Evolutionary conservation across 2,329 filamentous ascomycete genomes (phyloP), one percentile per base, ranked within the genome.

Genomic region (Ambrosiella beaveri): DNA sequence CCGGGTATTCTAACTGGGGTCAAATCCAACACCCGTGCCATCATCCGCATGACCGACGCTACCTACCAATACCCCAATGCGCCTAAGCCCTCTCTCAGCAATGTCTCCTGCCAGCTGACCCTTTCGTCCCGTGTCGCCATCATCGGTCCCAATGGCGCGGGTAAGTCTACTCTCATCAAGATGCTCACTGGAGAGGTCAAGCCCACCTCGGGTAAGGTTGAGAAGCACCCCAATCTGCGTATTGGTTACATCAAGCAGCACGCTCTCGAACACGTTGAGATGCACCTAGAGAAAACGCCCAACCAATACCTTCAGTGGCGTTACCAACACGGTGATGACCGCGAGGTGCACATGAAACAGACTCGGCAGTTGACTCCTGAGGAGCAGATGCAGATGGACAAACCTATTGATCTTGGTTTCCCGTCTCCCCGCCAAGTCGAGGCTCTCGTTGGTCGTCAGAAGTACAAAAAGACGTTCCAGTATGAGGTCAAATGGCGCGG

Each of bases 211-310:
- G 93, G 93, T 62, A 88, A 83, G 68, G 93, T 98, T 27, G 90
- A 97, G 77, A 97, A 97, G 77, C 93, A 98, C 70, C 93, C 93
- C 64, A 98, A 98, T 71, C 74, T 98, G 67, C 90, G 93, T 77
- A 96, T 98, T 66, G 93, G 93, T 57, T 98, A 98, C 76, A 97
- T 98, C 75, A 97, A 97, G 76, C 93, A 98, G 75, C 93, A 98
- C 71, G 93, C 93, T 50, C 79, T 98, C 11, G 93, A 98, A 76
- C 93, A 98, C 80, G 93, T 98, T 9, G 91, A 98, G 74, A 95
- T 96, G 91, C 93, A 98, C 68, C 76, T 97, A 65, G 93, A 98
- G 73, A 98, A 98, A 81, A 98, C 93, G 0, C 93, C 93, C 45
- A 97, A 95, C 70, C 93, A 98, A 73, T 98, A 98, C 68, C 79